phyloP scores from a whole-genome alignment of 2,329 filamentous ascomycete species.

The Aquanectria penicillioides region DNA sequence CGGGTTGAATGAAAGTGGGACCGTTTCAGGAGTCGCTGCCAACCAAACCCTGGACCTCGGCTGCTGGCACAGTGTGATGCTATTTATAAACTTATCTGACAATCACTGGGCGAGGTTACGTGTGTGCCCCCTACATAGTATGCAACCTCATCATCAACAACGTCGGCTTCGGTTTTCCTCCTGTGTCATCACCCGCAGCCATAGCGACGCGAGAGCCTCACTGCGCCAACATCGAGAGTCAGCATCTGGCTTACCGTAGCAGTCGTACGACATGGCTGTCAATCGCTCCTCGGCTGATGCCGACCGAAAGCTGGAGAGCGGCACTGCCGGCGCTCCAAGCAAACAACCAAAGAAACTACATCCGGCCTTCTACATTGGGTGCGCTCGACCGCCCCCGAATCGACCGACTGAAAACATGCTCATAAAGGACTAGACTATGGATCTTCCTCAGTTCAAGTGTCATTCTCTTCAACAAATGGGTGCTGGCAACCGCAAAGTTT shows the following conservation, averaged over 20 bases:
- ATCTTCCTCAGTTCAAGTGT: slow-evolving; percentile 19
- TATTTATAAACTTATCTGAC: slow-evolving; percentile 6
- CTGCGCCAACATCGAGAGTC: too few species aligned
- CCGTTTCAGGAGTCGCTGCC: not conserved
- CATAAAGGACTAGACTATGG: slow-evolving; percentile 8
- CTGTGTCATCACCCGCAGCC: not conserved
- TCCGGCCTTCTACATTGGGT: slow-evolving; percentile 22
- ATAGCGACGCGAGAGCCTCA: not conserved
- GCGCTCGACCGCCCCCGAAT: not conserved
- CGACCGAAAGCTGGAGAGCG: slow-evolving; percentile 21
- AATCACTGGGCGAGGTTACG: not conserved
- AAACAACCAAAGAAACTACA: not conserved
- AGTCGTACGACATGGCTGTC: slow-evolving; percentile 8
- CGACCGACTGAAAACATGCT: not conserved
- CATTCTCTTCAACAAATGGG: slow-evolving; percentile 26
- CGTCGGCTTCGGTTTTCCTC: not conserved
- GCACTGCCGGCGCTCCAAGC: not conserved
- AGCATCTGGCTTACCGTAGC: not conserved
- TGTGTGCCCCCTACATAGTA: too few species aligned
- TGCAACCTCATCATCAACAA: not conserved
- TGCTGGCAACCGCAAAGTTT: slow-evolving; percentile 20
- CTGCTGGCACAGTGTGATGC: not conserved
- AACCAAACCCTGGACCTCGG: not conserved
- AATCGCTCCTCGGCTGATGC: slow-evolving; percentile 10
- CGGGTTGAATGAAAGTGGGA: slow-evolving; percentile 7